These are phyloP conservation scores for Dryas drummondii DNA, from an alignment of 306 rosid species.

Conservation along the genomic window DNA sequence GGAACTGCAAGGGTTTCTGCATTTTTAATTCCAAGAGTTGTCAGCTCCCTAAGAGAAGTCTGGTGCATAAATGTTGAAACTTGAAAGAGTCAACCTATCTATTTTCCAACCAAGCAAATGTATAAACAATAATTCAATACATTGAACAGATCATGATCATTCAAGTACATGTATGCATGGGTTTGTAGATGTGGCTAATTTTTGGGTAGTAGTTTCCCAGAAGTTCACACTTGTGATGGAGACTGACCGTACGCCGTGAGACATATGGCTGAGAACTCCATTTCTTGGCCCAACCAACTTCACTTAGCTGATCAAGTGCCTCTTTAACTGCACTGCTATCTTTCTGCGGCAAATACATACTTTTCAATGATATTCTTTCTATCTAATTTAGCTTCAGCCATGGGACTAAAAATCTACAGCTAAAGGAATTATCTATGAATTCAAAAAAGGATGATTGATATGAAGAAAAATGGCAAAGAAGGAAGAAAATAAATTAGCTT, in stretches of 20 bases:
- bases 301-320: conserved; percentile 73
- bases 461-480: neutral
- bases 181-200: conserved; percentile 41
- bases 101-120: conserved; percentile 12
- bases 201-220: conserved; percentile 41
- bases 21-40: conserved; percentile 79
- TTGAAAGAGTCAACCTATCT: conserved; percentile 27
- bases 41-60: conserved; percentile 85
- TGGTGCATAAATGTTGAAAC: conserved; percentile 39
- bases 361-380: neutral
- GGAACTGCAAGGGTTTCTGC: conserved; percentile 97
- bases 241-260: conserved; percentile 95
- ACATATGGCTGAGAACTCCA: conserved; percentile 97
- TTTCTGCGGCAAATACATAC: conserved; percentile 48
- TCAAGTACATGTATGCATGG: conserved; percentile 38
- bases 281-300: conserved; percentile 90
- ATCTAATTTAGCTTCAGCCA: neutral
- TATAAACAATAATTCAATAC: conserved; percentile 15
- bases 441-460: neutral
- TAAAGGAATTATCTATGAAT: neutral
- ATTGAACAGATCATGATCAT: conserved; percentile 36
- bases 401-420: too few species aligned
- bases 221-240: conserved; percentile 50
- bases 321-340: conserved; percentile 79
- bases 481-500: too few species aligned